Percentiles rank a stretch among this genome's conserved stretches.
phyloP scores from a whole-genome alignment of 2,329 filamentous ascomycete genomes.

The Epichloe scottii region DNA sequence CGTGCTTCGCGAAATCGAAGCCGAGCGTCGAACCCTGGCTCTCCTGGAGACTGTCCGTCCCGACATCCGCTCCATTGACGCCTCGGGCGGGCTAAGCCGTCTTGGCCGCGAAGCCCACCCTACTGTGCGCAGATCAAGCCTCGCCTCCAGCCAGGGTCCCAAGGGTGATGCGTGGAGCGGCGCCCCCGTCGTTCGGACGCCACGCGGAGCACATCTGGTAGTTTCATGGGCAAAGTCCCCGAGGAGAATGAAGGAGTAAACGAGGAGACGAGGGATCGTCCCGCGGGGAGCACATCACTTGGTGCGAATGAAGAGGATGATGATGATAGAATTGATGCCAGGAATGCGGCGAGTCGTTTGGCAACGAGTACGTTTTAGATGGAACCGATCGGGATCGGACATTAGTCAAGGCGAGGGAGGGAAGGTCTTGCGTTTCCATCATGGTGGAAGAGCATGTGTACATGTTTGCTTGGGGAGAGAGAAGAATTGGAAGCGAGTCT shows the following conservation, averaged over 20 bases:
- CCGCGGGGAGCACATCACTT: not conserved
- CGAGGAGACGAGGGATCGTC: conserved; percentile 16
- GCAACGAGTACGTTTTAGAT: conserved; percentile 81
- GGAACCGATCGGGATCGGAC: too few relatives aligned
- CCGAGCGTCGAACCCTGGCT: conserved; percentile 80
- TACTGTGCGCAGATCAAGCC: conserved; percentile 54
- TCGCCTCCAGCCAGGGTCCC: conserved; percentile 83
- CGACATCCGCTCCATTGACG: conserved; percentile 86
- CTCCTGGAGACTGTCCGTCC: conserved; percentile 88
- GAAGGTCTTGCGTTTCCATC: not conserved
- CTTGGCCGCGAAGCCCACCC: conserved; percentile 85
- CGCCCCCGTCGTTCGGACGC: conserved; percentile 68
- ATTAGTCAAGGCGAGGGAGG: too few relatives aligned
- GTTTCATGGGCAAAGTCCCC: conserved; percentile 49
- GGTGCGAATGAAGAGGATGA: conserved; percentile 60
- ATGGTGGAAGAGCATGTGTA: not conserved
- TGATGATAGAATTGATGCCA: conserved; percentile 86
- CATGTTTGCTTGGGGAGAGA: not conserved
- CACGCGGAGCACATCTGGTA: conserved; percentile 65
- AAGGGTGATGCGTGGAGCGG: conserved; percentile 99
- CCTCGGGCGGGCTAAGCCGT: conserved; percentile 77
- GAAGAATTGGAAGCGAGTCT: not conserved
- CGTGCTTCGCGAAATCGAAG: conserved; percentile 87
- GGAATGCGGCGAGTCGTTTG: conserved; percentile 86
- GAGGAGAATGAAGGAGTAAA: conserved; percentile 47